A percentile compares a stretch with the other conserved stretches of the same genome.
Evolutionary conservation across 805 yeast species (phyloP).

Genomic region (Brettanomyces naardenensis): DNA sequence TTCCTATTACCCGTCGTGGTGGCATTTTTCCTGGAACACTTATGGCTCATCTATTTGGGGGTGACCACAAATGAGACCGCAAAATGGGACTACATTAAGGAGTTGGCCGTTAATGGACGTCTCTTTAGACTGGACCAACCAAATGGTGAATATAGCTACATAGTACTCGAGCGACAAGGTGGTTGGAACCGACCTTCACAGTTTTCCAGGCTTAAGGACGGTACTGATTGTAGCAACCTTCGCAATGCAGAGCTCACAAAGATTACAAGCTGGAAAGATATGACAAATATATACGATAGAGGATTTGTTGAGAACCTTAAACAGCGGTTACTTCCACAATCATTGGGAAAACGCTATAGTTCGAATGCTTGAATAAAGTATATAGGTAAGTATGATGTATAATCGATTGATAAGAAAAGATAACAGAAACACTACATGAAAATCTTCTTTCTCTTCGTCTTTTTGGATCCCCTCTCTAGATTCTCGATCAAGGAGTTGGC

Average conservation of each 20-base stretch:
- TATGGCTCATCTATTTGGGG: conserved; percentile 43
- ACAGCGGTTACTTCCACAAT: conserved; percentile 25
- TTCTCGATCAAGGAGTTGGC: conserved; percentile 26
- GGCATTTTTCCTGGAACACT: conserved; percentile 33
- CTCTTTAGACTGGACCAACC: conserved; percentile 20
- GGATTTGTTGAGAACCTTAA: conserved; percentile 38
- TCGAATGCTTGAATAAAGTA: too few relatives aligned
- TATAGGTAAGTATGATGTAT: too few relatives aligned
- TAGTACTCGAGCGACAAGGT: conserved; percentile 1
- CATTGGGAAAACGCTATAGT: too few relatives aligned
- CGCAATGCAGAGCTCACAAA: conserved; percentile 4
- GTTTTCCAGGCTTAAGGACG: conserved; percentile 8
- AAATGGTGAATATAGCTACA: background rate
- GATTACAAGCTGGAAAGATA: conserved; percentile 21
- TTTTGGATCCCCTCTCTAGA: too few relatives aligned
- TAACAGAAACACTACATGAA: too few relatives aligned
- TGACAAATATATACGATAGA: conserved; percentile 39
- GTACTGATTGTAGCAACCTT: conserved; percentile 3
- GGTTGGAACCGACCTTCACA: conserved; percentile 1
- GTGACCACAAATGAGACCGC: conserved; percentile 49
- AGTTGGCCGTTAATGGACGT: conserved; percentile 23
- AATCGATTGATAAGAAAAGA: too few relatives aligned
- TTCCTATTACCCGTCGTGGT: conserved; percentile 30
- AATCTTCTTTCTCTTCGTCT: too few relatives aligned
- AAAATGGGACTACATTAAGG: conserved; percentile 46